Evolutionary conservation across 176 grass and related monocot genomes (phyloP).

Genomic region (Pharus latifolius): DNA sequence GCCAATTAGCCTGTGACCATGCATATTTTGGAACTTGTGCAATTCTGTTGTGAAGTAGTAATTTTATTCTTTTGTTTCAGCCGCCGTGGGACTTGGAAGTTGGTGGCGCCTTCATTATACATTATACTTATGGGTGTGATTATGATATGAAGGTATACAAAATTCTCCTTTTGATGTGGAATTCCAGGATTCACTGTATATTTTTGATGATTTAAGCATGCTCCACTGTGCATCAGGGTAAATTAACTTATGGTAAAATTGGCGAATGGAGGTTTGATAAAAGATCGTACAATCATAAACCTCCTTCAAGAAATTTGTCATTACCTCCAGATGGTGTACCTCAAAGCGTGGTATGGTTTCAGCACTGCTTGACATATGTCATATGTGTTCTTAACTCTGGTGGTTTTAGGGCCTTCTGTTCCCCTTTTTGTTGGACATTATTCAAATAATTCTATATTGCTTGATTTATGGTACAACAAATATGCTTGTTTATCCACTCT

Average conservation of each 20-base stretch:
- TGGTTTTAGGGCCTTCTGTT: background rate
- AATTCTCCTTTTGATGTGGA: background rate
- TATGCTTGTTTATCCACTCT: background rate
- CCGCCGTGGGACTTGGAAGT: slow-evolving; percentile 89
- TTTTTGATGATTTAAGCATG: slow-evolving; percentile 3
- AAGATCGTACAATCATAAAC: slow-evolving; percentile 49
- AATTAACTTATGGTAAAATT: slow-evolving; percentile 82
- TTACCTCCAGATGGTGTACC: slow-evolving; percentile 72
- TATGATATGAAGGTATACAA: slow-evolving; percentile 66
- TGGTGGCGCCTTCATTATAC: slow-evolving; percentile 85
- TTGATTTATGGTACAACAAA: background rate
- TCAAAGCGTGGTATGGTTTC: slow-evolving; percentile 78
- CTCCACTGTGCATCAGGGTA: slow-evolving; percentile 38
- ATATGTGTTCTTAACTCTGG: background rate
- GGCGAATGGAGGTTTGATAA: slow-evolving; percentile 98
- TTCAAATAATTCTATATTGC: background rate
- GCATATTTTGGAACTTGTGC: background rate
- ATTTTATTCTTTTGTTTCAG: slow-evolving; percentile 37
- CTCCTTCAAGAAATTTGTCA: slow-evolving; percentile 73
- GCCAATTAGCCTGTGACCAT: background rate
- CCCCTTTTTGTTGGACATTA: background rate
- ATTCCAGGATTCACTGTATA: background rate
- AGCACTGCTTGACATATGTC: slow-evolving; percentile 6
- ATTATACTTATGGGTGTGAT: slow-evolving; percentile 96
- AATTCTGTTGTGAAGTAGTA: slow-evolving; percentile 7